Evolutionary conservation across 2,329 filamentous ascomycete species (phyloP).

Genomic region (Pseudocercospora pini-densiflorae): DNA sequence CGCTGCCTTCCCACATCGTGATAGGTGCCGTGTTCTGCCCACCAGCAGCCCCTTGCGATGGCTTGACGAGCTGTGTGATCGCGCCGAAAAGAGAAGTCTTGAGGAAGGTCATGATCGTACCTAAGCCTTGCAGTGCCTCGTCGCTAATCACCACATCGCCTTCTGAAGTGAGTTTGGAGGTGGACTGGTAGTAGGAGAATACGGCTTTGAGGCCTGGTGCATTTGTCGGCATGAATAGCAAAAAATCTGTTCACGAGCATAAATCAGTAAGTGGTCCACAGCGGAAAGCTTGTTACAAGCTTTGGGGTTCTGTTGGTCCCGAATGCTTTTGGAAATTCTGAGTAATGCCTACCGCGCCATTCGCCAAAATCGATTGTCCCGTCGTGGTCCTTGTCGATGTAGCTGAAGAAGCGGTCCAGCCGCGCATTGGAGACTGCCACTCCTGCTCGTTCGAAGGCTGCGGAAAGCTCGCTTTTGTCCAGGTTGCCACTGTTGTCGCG

Average conservation of each 20-base stretch:
- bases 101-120: constrained; percentile 75
- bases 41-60: constrained; percentile 26
- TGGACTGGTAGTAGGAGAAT: constrained; percentile 87
- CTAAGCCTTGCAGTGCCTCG: constrained; percentile 89
- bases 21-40: constrained; percentile 25
- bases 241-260: constrained; percentile 67
- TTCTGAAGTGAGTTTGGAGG: constrained; percentile 87
- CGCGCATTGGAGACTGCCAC: constrained; percentile 77
- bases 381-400: constrained; percentile 89
- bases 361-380: constrained; percentile 88
- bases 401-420: constrained; percentile 82
- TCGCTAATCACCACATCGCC: constrained; percentile 92
- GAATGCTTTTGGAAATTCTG: neutral
- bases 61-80: constrained; percentile 59
- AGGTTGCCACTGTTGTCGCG: constrained; percentile 82
- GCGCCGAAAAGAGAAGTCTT: constrained; percentile 75
- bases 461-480: constrained; percentile 80
- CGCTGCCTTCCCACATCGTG: constrained; percentile 30
- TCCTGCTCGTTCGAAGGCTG: constrained; percentile 78
- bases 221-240: constrained; percentile 80
- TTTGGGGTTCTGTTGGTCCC: constrained; percentile 17
- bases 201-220: constrained; percentile 77
- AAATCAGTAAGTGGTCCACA: constrained; percentile 2
- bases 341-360: constrained; percentile 73
- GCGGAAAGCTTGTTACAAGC: neutral